phyloP scores from a whole-genome alignment of 257 asterid genomes.

The Verbascum thapsus region DNA sequence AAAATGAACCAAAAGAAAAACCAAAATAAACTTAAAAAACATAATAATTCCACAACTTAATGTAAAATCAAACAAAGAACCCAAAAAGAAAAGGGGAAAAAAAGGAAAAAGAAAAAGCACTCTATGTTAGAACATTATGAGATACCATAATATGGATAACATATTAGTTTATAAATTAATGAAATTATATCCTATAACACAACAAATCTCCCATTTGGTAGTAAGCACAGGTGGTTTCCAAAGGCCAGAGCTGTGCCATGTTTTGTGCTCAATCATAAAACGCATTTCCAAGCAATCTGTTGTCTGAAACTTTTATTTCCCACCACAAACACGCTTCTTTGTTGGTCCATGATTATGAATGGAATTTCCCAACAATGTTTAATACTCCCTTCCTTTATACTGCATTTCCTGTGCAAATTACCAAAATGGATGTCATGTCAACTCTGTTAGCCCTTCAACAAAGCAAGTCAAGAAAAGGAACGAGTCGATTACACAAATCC shows the following conservation, averaged over 20 bases:
- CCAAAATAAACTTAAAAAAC: conserved; percentile 20
- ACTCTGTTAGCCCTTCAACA: neutral
- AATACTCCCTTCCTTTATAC: conserved; percentile 69
- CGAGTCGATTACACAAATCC: neutral
- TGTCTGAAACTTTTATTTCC: conserved; percentile 30
- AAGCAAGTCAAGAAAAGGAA: neutral
- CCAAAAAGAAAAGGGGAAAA: neutral
- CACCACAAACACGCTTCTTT: neutral
- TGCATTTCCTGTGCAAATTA: conserved; percentile 59
- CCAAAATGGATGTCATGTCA: neutral
- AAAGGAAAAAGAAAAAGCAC: neutral
- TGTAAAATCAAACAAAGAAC: conserved; percentile 1
- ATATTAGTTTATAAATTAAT: conserved; percentile 9
- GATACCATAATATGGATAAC: conserved; percentile 24
- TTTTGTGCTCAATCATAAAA: conserved; percentile 25
- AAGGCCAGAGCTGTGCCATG: conserved; percentile 26
- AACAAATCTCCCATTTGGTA: conserved; percentile 17
- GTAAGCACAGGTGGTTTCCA: conserved; percentile 24
- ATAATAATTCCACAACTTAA: conserved; percentile 28
- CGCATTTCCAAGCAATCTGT: conserved; percentile 34
- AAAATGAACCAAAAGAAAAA: too few species aligned
- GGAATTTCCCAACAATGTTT: conserved; percentile 21
- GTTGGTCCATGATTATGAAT: neutral
- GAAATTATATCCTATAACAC: conserved; percentile 23
- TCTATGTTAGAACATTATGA: conserved; percentile 32